Base-by-base conservation (phyloP, 1,284 basidiomycete genomes). In the Irpex sp. region DNA sequence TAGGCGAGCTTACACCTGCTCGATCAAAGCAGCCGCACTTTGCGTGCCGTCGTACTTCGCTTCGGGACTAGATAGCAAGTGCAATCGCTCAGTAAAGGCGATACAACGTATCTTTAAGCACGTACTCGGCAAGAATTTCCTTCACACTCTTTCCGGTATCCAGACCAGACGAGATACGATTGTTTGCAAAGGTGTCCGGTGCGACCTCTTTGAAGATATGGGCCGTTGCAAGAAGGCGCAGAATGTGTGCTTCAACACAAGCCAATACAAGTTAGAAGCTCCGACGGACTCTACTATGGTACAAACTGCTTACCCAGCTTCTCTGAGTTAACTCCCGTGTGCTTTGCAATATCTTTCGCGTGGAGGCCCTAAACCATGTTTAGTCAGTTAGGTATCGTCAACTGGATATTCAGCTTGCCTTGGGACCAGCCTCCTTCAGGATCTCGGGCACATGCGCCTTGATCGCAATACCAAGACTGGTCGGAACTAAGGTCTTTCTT, bases 161-260 rank as follows among this genome's bases (percentile, higher is more conserved):
- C 12, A 74, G 63, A 4, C 63, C 57, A 6, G 68, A 64, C 3
- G 72, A 69, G 12, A 67, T 54, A 10, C 69, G 66, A 59, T 69
- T 73, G 59, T 69, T 66, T 4, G 67, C 62, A 47, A 72, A 73
- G 0, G 65, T 61, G 49, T 71, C 67, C n/a, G 67, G 68, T 2
- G 57, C 52, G 18, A 68, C 61, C 56, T 74, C 73, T 9, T 48
- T 49, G 64, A 74, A 74, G 52, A 71, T 61, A 56, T 70, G 66
- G 28, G 64, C 53, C 3, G 67, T 66, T 6, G 68, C 66, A 0
- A 72, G 64, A 14, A 68, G 56, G 3, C 71, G 65, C 18, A 72
- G 60, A 19, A 63, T n/a, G n/a, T 45, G 39, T 12, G 39, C 39
- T 45, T 33, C 7, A 33, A 33, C 5, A 45, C 39, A 7, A 4